Conservation (phyloP, 164 flowering plant species). For the Nymphaea colorata region DNA sequence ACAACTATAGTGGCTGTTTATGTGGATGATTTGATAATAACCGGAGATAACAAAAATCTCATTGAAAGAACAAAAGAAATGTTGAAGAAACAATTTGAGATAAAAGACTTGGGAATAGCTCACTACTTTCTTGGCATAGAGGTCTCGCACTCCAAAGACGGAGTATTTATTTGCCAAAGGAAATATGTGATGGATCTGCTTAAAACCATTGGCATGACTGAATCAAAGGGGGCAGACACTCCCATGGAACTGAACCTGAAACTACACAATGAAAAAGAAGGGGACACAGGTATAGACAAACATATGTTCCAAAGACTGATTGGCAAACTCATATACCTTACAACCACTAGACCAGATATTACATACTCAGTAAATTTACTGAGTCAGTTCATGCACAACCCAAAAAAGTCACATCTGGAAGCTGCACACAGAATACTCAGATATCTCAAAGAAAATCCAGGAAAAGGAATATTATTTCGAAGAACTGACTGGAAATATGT, state of each 20-base stretch:
- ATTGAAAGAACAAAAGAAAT: not conserved
- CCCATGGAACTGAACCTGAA: not conserved
- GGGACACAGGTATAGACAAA: not conserved
- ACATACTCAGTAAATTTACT: not conserved
- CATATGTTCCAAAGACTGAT: not conserved
- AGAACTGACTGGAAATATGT: not conserved
- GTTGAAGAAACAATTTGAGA: not conserved
- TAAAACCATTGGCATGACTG: not conserved
- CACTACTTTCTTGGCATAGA: not conserved
- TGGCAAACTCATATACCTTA: conserved; percentile 1
- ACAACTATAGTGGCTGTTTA: not conserved
- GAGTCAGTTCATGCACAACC: not conserved
- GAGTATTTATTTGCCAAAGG: not conserved
- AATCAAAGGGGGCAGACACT: not conserved
- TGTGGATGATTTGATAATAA: not conserved
- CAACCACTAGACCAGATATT: not conserved
- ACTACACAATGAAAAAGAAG: not conserved
- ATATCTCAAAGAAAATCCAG: not conserved
- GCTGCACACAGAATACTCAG: not conserved
- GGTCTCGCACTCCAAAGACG: not conserved
- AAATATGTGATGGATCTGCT: not conserved
- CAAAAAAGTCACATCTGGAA: not conserved
- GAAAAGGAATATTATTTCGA: not conserved
- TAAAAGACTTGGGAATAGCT: not conserved
- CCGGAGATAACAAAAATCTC: not conserved